These are phyloP conservation scores for Penicillium roqueforti DNA, from an alignment of 495 filamentous ascomycete species.

Conservation along the genomic window DNA sequence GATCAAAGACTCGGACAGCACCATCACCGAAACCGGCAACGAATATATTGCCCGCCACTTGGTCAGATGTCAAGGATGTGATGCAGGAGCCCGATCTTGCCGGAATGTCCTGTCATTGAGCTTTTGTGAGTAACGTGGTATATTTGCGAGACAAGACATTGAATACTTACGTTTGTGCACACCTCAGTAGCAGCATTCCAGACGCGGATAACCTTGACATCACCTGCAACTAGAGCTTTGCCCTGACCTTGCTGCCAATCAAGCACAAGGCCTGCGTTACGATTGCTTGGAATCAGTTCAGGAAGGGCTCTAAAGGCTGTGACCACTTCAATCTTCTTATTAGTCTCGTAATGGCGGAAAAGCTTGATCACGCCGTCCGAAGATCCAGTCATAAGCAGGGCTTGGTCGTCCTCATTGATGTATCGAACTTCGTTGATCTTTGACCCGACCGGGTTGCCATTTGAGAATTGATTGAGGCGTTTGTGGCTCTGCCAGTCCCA, in stretches of 20 bases:
- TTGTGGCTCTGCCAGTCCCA: constrained; percentile 85
- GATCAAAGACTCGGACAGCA: constrained; percentile 92
- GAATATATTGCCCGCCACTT: constrained; percentile 94
- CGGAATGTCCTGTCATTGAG: constrained; percentile 67
- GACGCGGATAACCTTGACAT: constrained; percentile 90
- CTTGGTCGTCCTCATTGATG: constrained; percentile 98
- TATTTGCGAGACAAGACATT: background rate
- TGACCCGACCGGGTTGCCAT: constrained; percentile 84
- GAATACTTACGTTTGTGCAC: constrained; percentile 63
- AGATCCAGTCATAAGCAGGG: constrained; percentile 87
- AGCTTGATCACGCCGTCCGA: constrained; percentile 91
- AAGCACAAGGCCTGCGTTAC: constrained; percentile 91
- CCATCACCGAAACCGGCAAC: constrained; percentile 96
- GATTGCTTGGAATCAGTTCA: constrained; percentile 84
- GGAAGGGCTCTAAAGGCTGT: constrained; percentile 87
- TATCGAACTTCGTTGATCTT: constrained; percentile 92
- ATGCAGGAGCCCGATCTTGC: constrained; percentile 94
- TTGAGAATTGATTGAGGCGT: constrained; percentile 80
- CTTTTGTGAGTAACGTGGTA: background rate
- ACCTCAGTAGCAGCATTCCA: constrained; percentile 95
- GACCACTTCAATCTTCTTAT: constrained; percentile 74
- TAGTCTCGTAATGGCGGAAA: constrained; percentile 79
- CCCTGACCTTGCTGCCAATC: constrained; percentile 99
- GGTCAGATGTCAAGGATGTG: constrained; percentile 91
- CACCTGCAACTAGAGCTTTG: constrained; percentile 87